Evolutionary conservation across 257 asterid genomes (phyloP).

Genomic region (Phtheirospermum japonicum): DNA sequence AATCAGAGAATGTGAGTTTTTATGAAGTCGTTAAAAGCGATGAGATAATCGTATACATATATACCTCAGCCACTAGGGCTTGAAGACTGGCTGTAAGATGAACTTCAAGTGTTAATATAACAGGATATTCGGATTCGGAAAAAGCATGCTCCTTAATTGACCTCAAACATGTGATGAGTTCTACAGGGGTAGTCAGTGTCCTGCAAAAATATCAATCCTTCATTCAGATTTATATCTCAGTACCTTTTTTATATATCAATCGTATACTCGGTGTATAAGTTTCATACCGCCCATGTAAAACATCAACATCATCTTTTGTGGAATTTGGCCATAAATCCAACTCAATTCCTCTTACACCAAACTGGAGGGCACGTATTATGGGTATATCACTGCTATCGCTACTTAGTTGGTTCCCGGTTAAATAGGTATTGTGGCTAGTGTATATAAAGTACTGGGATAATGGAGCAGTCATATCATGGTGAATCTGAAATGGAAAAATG

Average conservation of each 20-base stretch:
- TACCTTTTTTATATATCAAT: not conserved
- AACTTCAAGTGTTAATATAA: slow-evolving; percentile 74
- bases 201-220: slow-evolving; percentile 29
- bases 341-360: slow-evolving; percentile 62
- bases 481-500: slow-evolving; percentile 45
- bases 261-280: not conserved
- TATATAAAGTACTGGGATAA: slow-evolving; percentile 64
- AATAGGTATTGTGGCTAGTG: slow-evolving; percentile 66
- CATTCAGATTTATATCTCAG: not conserved
- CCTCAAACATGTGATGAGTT: slow-evolving; percentile 71
- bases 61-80: slow-evolving; percentile 72
- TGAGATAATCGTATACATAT: slow-evolving; percentile 25
- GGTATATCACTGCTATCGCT: slow-evolving; percentile 68
- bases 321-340: slow-evolving; percentile 76
- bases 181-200: slow-evolving; percentile 72
- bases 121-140: slow-evolving; percentile 64
- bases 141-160: slow-evolving; percentile 73
- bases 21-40: not conserved
- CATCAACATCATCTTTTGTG: slow-evolving; percentile 44
- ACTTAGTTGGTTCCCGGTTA: slow-evolving; percentile 67
- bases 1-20: slow-evolving; percentile 15
- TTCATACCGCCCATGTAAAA: slow-evolving; percentile 47
- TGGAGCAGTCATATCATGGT: slow-evolving; percentile 68
- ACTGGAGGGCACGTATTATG: slow-evolving; percentile 48
- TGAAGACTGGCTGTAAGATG: slow-evolving; percentile 75